phyloP scores from a whole-genome alignment of 1,139 yeast species.

The Scheffersomyces parashehatae region DNA sequence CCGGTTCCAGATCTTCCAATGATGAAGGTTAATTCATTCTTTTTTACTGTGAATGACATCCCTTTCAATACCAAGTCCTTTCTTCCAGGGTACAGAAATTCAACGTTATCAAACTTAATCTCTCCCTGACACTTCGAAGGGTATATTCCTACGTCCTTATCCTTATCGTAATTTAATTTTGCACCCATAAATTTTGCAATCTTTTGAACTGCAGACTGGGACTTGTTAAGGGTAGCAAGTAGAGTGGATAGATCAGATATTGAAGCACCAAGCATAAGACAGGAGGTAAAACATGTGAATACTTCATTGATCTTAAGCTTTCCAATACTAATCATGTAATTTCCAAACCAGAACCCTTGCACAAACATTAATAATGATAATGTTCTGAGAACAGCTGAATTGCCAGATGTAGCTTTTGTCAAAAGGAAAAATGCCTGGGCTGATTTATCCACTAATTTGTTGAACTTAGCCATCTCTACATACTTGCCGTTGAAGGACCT shows the following conservation, averaged over 20 bases:
- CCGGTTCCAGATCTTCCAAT: slow-evolving; percentile 93
- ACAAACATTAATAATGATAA: slow-evolving; percentile 74
- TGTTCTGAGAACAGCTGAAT: slow-evolving; percentile 57
- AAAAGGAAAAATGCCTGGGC: slow-evolving; percentile 48
- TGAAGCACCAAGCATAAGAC: slow-evolving; percentile 66
- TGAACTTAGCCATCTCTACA: slow-evolving; percentile 50
- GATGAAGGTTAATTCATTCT: slow-evolving; percentile 56
- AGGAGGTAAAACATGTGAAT: slow-evolving; percentile 80
- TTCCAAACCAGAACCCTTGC: slow-evolving; percentile 92
- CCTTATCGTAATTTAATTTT: slow-evolving; percentile 2
- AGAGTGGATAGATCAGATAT: slow-evolving; percentile 54
- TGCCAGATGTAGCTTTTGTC: slow-evolving; percentile 53
- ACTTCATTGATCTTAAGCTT: slow-evolving; percentile 60
- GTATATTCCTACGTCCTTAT: slow-evolving; percentile 12
- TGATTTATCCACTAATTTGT: slow-evolving; percentile 38
- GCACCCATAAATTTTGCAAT: slow-evolving; percentile 25
- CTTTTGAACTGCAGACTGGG: slow-evolving; percentile 57
- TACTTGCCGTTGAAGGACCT: slow-evolving; percentile 61
- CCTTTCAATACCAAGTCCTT: slow-evolving; percentile 46
- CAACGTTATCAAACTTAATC: slow-evolving; percentile 52
- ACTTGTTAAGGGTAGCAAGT: slow-evolving; percentile 59
- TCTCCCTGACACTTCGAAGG: slow-evolving; percentile 42
- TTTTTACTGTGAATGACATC: slow-evolving; percentile 45
- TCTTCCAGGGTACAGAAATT: slow-evolving; percentile 64
- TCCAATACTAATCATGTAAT: slow-evolving; percentile 55